Evolutionary conservation across 169 alveolate species (phyloP).

Genomic region (Condylostoma magnum): DNA sequence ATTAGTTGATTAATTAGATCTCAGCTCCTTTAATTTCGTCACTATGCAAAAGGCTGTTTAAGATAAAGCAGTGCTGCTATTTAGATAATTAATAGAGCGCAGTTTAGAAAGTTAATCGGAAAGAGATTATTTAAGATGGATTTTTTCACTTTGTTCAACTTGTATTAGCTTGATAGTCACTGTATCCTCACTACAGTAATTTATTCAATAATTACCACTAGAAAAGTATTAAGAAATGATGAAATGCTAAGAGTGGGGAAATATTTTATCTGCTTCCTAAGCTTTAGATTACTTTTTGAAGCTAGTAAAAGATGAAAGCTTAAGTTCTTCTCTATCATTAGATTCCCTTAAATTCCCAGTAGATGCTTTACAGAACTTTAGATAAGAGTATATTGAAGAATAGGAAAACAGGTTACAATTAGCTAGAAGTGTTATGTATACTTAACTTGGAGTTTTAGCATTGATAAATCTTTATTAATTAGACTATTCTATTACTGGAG

Average conservation of each 20-base stretch:
- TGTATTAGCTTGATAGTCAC: background rate
- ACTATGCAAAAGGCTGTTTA: background rate
- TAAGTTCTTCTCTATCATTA: slow-evolving; percentile 1
- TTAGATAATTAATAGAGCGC: background rate
- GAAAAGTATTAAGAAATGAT: slow-evolving; percentile 11
- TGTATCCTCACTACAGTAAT: background rate
- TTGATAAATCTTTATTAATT: slow-evolving; percentile 12
- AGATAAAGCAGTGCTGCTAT: background rate
- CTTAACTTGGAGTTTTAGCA: background rate
- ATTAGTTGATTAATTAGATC: background rate
- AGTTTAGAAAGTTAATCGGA: background rate
- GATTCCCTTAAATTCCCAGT: background rate
- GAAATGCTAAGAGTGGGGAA: slow-evolving; percentile 26
- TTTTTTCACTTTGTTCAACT: background rate
- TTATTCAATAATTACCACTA: background rate
- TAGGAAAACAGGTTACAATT: background rate
- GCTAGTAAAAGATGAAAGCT: slow-evolving; percentile 25
- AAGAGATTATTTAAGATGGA: background rate
- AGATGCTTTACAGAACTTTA: slow-evolving; percentile 1
- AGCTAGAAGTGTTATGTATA: background rate
- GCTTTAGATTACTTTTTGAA: slow-evolving; percentile 6
- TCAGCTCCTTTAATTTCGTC: background rate
- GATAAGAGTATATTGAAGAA: background rate
- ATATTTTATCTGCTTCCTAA: background rate
- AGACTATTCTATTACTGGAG: slow-evolving; percentile 11